Evolutionary conservation across 2,329 filamentous ascomycete species (phyloP).

Genomic region (Cladosporium sp.): DNA sequence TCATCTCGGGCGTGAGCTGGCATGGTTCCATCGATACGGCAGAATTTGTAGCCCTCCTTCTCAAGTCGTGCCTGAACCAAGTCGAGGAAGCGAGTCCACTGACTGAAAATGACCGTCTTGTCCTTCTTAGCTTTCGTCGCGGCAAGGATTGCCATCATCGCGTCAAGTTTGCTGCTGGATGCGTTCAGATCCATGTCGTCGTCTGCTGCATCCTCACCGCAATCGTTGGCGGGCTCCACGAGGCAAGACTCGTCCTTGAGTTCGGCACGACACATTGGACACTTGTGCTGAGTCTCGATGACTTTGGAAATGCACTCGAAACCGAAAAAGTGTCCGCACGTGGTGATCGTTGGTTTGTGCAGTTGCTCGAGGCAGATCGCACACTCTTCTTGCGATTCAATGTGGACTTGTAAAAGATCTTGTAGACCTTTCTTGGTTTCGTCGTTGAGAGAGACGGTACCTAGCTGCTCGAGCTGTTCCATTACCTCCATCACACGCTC

Average conservation of each 20-base stretch:
- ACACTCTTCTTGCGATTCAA: constrained; percentile 80
- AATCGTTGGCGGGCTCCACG: constrained; percentile 58
- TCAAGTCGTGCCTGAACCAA: constrained; percentile 66
- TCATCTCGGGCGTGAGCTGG: constrained; percentile 64
- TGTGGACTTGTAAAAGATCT: constrained; percentile 68
- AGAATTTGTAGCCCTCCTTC: constrained; percentile 57
- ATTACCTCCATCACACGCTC: constrained; percentile 71
- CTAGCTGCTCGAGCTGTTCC: constrained; percentile 62
- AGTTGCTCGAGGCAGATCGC: constrained; percentile 74
- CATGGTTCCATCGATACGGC: constrained; percentile 80
- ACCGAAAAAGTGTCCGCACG: constrained; percentile 80
- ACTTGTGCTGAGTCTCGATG: constrained; percentile 72
- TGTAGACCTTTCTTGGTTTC: constrained; percentile 71
- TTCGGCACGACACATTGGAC: constrained; percentile 75
- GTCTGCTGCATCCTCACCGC: constrained; percentile 44
- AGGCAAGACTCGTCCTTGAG: constrained; percentile 57
- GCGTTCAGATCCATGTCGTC: constrained; percentile 51
- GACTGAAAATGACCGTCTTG: constrained; percentile 71
- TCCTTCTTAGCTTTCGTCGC: constrained; percentile 60
- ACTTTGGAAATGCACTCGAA: constrained; percentile 68
- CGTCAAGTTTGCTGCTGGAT: constrained; percentile 78
- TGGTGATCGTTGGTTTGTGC: constrained; percentile 72
- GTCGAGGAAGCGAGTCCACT: constrained; percentile 72
- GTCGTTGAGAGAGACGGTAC: constrained; percentile 64
- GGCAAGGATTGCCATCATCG: constrained; percentile 68